Evolutionary conservation across 805 yeast genomes (phyloP).

Genomic region (Ogataea pilisensis): DNA sequence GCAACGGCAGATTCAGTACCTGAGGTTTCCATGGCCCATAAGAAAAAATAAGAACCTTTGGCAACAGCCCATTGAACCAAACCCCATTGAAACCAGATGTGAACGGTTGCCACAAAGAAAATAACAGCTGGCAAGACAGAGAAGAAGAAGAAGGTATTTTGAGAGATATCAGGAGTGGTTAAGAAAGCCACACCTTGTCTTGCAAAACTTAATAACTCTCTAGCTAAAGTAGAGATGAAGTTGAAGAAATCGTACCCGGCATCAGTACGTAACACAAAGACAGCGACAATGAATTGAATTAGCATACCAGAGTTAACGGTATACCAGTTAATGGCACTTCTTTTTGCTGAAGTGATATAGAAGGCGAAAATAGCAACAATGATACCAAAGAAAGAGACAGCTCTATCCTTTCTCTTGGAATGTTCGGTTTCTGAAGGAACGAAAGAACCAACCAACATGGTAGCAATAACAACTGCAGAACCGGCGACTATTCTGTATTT

Average conservation of each 20-base stretch:
- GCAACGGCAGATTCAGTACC: slow-evolving; percentile 67
- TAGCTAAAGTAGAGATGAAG: slow-evolving; percentile 54
- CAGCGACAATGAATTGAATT: slow-evolving; percentile 55
- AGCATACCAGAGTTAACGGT: slow-evolving; percentile 58
- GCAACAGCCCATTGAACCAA: slow-evolving; percentile 55
- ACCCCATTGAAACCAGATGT: slow-evolving; percentile 57
- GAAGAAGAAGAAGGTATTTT: slow-evolving; percentile 46
- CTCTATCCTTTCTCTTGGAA: slow-evolving; percentile 48
- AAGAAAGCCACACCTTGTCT: slow-evolving; percentile 59
- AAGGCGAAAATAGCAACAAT: slow-evolving; percentile 43
- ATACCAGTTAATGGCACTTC: slow-evolving; percentile 48
- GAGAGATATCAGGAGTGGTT: slow-evolving; percentile 38
- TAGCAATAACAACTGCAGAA: slow-evolving; percentile 40
- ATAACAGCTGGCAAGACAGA: slow-evolving; percentile 59
- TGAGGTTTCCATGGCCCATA: slow-evolving; percentile 53
- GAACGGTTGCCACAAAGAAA: slow-evolving; percentile 60
- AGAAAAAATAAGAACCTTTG: slow-evolving; percentile 54
- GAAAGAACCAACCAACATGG: slow-evolving; percentile 51
- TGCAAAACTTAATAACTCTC: slow-evolving; percentile 54
- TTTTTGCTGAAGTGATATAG: slow-evolving; percentile 42
- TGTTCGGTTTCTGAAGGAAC: slow-evolving; percentile 43
- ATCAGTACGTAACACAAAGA: slow-evolving; percentile 56
- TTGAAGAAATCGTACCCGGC: slow-evolving; percentile 60
- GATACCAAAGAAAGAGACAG: slow-evolving; percentile 53
- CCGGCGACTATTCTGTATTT: slow-evolving; percentile 40